A percentile compares a stretch with the other conserved stretches of the same genome.
phyloP scores from a whole-genome alignment of 805 yeast species.

The Starmerella vaccinii region DNA sequence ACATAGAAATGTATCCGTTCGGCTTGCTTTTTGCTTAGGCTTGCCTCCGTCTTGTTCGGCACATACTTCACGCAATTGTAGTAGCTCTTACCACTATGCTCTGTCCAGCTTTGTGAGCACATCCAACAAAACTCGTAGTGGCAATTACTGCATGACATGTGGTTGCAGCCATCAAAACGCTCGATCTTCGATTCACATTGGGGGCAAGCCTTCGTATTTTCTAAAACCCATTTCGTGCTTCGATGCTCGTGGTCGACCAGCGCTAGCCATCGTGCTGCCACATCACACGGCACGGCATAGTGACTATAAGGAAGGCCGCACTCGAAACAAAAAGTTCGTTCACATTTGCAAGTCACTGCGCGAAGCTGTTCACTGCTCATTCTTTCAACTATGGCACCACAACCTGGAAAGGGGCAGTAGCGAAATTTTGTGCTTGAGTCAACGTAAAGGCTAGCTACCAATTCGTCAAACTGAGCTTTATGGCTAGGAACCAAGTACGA shows the following conservation, averaged over 20 bases:
- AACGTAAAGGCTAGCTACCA: conserved; percentile 8
- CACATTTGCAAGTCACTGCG: conserved; percentile 50
- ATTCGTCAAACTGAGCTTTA: neutral
- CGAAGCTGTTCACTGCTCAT: conserved; percentile 44
- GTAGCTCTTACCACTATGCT: conserved; percentile 47
- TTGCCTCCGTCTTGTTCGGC: neutral
- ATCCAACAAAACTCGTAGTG: conserved; percentile 84
- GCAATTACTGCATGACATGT: conserved; percentile 82
- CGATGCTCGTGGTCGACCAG: conserved; percentile 82
- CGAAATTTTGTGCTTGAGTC: conserved; percentile 1
- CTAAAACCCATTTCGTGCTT: conserved; percentile 75
- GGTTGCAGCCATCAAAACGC: conserved; percentile 95
- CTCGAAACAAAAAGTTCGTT: conserved; percentile 66
- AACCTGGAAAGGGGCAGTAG: conserved; percentile 22
- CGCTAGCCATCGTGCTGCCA: conserved; percentile 60
- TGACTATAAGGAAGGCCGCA: conserved; percentile 66
- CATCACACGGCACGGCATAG: conserved; percentile 68
- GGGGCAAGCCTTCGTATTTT: conserved; percentile 80
- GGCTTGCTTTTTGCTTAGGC: conserved; percentile 8
- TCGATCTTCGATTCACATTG: conserved; percentile 71
- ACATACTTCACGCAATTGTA: conserved; percentile 48
- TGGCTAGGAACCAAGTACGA: neutral
- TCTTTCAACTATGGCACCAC: conserved; percentile 15
- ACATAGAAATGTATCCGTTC: conserved; percentile 9
- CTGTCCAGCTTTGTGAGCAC: conserved; percentile 65